Evolutionary conservation across 1,284 basidiomycete genomes (phyloP).

Genomic region (Rhizoctonia solani): DNA sequence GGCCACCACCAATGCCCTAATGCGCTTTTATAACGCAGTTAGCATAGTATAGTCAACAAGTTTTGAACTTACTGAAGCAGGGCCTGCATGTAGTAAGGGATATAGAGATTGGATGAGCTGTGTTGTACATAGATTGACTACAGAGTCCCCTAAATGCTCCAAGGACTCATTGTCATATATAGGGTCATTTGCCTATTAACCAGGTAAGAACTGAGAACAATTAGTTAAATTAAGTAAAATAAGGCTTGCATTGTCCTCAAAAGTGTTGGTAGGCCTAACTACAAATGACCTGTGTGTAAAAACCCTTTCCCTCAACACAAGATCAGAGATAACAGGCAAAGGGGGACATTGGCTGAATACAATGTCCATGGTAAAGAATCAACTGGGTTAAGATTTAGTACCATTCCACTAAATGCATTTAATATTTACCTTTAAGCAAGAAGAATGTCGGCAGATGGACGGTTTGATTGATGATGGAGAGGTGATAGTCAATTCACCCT

Average conservation of each 20-base stretch:
- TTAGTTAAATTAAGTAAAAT: neutral
- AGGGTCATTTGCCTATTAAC: constrained; percentile 23
- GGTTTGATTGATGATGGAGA: neutral
- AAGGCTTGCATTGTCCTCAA: constrained; percentile 33
- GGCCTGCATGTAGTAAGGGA: constrained; percentile 35
- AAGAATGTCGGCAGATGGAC: neutral
- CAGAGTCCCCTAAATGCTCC: constrained; percentile 38
- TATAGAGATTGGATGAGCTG: constrained; percentile 31
- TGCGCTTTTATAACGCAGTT: constrained; percentile 26
- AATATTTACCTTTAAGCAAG: neutral
- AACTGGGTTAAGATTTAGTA: neutral
- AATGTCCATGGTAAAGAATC: neutral
- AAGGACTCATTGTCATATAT: constrained; percentile 38
- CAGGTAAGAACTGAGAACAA: neutral
- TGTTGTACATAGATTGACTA: constrained; percentile 34
- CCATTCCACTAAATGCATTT: neutral
- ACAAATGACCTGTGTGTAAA: constrained; percentile 37
- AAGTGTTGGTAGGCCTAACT: constrained; percentile 29
- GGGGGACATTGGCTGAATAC: constrained; percentile 10
- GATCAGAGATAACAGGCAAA: neutral
- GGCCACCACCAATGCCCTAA: constrained; percentile 33
- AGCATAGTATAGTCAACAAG: constrained; percentile 16
- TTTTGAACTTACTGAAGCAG: constrained; percentile 33
- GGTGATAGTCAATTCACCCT: neutral
- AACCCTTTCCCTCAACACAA: constrained; percentile 1